phyloP scores from a whole-genome alignment of 805 yeast species.

The Candida ovalis region DNA sequence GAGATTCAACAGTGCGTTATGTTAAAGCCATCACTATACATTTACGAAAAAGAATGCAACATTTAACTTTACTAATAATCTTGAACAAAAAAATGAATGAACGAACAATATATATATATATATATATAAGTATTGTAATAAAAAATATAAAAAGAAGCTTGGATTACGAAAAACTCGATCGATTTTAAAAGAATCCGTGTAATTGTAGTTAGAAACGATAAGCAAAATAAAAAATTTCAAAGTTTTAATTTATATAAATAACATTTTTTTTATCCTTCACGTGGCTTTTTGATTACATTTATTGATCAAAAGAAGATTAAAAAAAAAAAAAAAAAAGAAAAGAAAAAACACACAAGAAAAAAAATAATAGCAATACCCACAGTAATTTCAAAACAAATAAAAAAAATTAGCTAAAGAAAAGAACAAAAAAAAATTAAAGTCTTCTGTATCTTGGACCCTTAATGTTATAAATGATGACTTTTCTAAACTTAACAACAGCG shows the following conservation, averaged over 20 bases:
- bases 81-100: neutral
- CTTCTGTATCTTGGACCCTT: slow-evolving; percentile 32
- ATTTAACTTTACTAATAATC: neutral
- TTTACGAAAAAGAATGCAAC: slow-evolving; percentile 14
- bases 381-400: neutral
- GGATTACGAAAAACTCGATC: too few species aligned
- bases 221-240: too few species aligned
- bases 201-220: too few species aligned
- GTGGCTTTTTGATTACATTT: too few species aligned
- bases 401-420: neutral
- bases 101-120: neutral
- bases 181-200: too few species aligned
- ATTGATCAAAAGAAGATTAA: too few species aligned
- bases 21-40: slow-evolving; percentile 14
- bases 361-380: neutral
- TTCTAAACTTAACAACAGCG: slow-evolving; percentile 16
- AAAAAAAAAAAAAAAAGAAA: too few species aligned
- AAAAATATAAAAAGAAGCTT: too few species aligned
- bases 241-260: too few species aligned
- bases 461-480: slow-evolving; percentile 18
- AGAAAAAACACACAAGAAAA: too few species aligned
- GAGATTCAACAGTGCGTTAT: slow-evolving; percentile 3
- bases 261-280: too few species aligned
- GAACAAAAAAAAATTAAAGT: slow-evolving; percentile 1
- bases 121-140: neutral